Conservation (phyloP, 2,329 filamentous ascomycete genomes). For the Penicillium sp. region DNA sequence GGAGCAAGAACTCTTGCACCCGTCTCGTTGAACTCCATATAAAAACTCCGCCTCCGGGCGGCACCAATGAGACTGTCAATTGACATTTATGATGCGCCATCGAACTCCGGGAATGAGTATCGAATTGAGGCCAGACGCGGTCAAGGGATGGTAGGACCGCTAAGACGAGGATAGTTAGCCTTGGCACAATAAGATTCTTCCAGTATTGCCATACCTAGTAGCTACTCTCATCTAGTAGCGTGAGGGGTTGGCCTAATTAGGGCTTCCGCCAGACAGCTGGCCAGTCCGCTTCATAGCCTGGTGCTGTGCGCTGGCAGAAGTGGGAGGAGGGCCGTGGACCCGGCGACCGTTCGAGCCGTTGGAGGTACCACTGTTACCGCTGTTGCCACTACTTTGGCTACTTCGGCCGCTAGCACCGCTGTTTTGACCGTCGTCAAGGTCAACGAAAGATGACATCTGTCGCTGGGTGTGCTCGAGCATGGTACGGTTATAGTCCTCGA, state of each 20-base stretch:
- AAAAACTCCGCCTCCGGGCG: conserved; percentile 13
- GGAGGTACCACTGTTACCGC: conserved; percentile 29
- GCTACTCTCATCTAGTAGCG: conserved; percentile 7
- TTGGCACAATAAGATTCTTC: not conserved
- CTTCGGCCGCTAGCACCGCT: conserved; percentile 28
- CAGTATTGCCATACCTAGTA: conserved; percentile 17
- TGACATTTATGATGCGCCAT: conserved; percentile 10
- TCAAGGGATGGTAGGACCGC: not conserved
- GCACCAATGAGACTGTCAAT: conserved; percentile 2
- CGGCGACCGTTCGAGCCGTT: conserved; percentile 25
- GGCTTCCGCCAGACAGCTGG: not conserved
- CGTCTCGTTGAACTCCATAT: conserved; percentile 16
- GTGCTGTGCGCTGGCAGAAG: conserved; percentile 19
- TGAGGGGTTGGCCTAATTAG: conserved; percentile 9
- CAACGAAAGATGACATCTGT: conserved; percentile 40
- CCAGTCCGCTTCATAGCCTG: conserved; percentile 3
- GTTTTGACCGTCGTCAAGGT: conserved; percentile 23
- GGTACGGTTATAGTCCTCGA: conserved; percentile 45
- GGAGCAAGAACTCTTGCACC: conserved; percentile 13
- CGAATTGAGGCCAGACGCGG: conserved; percentile 7
- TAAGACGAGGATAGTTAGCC: not conserved
- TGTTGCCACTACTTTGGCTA: conserved; percentile 36
- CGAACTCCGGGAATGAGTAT: conserved; percentile 10
- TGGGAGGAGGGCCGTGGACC: conserved; percentile 20
- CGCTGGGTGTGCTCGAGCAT: conserved; percentile 45